These are phyloP conservation scores for Candida ortonii DNA, from an alignment of 805 yeast species.

Conservation along the genomic window DNA sequence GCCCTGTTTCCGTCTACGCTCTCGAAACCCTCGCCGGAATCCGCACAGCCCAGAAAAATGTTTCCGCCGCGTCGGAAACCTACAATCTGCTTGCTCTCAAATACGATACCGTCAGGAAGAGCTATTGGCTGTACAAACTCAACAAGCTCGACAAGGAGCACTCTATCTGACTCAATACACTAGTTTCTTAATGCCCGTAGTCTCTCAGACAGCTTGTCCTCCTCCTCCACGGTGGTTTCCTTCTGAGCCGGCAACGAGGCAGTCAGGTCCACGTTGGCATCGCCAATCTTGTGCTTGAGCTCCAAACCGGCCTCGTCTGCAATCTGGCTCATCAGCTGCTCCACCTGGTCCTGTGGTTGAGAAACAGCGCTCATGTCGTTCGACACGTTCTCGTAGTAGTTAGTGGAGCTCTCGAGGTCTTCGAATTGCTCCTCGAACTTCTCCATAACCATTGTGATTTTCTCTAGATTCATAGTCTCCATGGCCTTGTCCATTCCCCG, in stretches of 20 bases:
- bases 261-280: slow-evolving; percentile 52
- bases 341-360: slow-evolving; percentile 95
- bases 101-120: slow-evolving; percentile 30
- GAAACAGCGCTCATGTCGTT: slow-evolving; percentile 81
- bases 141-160: slow-evolving; percentile 1
- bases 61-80: slow-evolving; percentile 38
- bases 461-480: slow-evolving; percentile 92
- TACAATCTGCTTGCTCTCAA: slow-evolving; percentile 49
- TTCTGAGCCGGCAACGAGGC: slow-evolving; percentile 33
- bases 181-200: slow-evolving; percentile 73
- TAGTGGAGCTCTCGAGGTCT: slow-evolving; percentile 89
- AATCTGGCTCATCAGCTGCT: slow-evolving; percentile 80
- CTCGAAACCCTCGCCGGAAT: slow-evolving; percentile 59
- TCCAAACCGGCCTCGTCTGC: slow-evolving; percentile 98
- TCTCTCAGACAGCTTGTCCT: slow-evolving; percentile 84
- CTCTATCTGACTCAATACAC: background rate
- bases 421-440: slow-evolving; percentile 95
- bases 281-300: slow-evolving; percentile 74
- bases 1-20: slow-evolving; percentile 53
- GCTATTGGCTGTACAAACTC: slow-evolving; percentile 31
- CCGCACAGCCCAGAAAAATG: slow-evolving; percentile 32
- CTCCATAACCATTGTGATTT: slow-evolving; percentile 93
- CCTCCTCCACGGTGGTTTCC: slow-evolving; percentile 62
- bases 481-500: slow-evolving; percentile 95
- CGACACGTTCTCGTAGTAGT: slow-evolving; percentile 89